A percentile compares a stretch with the other conserved stretches of the same genome.
Conservation (phyloP, 1,284 basidiomycete species). For the Pseudomicrostroma phylloplanum region DNA sequence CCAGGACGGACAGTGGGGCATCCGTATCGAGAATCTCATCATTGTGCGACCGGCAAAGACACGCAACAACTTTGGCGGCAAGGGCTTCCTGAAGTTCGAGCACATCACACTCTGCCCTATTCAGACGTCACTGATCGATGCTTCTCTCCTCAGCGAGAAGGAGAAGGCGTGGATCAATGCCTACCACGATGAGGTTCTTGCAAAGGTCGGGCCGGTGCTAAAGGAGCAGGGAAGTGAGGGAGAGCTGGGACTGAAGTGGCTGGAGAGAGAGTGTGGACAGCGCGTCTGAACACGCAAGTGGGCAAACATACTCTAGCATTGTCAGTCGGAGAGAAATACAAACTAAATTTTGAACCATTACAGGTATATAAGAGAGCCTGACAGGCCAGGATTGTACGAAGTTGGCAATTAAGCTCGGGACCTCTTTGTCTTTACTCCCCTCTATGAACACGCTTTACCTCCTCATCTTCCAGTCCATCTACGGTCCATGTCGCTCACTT, state of each 20-base stretch:
- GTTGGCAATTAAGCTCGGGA: no score
- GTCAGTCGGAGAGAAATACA: no score
- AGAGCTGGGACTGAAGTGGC: conserved; percentile 64
- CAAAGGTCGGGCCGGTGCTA: conserved; percentile 71
- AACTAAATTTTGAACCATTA: no score
- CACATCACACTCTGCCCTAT: conserved; percentile 62
- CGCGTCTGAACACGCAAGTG: conserved; percentile 1
- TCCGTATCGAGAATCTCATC: conserved; percentile 74
- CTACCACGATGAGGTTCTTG: conserved; percentile 72
- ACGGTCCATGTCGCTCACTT: no score
- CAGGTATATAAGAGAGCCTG: no score
- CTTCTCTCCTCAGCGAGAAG: conserved; percentile 59
- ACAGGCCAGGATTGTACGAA: no score
- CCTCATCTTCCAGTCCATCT: no score
- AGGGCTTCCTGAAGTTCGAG: conserved; percentile 65
- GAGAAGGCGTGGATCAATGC: conserved; percentile 77
- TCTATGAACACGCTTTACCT: no score
- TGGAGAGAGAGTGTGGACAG: conserved; percentile 59
- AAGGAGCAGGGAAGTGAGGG: conserved; percentile 61
- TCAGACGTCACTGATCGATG: conserved; percentile 74
- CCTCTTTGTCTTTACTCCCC: no score
- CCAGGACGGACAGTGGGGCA: conserved; percentile 87
- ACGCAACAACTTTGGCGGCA: conserved; percentile 72
- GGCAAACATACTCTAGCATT: no score
- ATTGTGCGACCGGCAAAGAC: conserved; percentile 54